phyloP scores from a whole-genome alignment of 2,329 filamentous ascomycete genomes.

The Lachnellula occidentalis region DNA sequence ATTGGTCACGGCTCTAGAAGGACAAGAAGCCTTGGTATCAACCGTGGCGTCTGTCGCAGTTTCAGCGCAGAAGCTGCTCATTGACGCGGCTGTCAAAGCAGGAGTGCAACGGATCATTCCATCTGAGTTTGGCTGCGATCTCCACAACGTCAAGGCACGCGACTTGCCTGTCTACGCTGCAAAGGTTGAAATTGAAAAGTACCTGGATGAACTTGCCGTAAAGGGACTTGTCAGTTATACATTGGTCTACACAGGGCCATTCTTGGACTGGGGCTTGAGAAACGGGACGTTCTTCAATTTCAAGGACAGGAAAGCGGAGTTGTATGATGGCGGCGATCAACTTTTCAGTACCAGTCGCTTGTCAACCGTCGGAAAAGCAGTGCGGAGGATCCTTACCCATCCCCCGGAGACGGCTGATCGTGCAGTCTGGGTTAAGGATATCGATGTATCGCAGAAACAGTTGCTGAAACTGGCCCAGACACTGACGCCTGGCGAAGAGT shows the following conservation, averaged over 20 bases:
- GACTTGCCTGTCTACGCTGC: constrained; percentile 44
- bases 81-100: constrained; percentile 52
- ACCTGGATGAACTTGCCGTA: constrained; percentile 35
- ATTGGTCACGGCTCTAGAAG: constrained; percentile 42
- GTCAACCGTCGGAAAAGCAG: constrained; percentile 40
- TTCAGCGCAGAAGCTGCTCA: constrained; percentile 43
- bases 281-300: constrained; percentile 41
- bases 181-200: constrained; percentile 43
- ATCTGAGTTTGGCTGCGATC: constrained; percentile 45
- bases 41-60: constrained; percentile 33
- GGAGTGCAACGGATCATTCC: constrained; percentile 57
- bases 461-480: constrained; percentile 31
- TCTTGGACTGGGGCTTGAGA: constrained; percentile 51
- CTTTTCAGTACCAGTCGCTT: constrained; percentile 44
- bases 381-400: constrained; percentile 44
- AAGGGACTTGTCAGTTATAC: constrained; percentile 47
- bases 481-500: constrained; percentile 26
- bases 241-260: constrained; percentile 43
- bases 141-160: constrained; percentile 34
- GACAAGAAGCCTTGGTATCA: constrained; percentile 53
- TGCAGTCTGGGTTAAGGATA: constrained; percentile 40
- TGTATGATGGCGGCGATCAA: constrained; percentile 47
- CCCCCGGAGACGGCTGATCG: constrained; percentile 49
- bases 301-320: constrained; percentile 34
- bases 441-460: constrained; percentile 41